phyloP scores from a whole-genome alignment of 1,284 basidiomycete genomes.

The Irpex lacteus region DNA sequence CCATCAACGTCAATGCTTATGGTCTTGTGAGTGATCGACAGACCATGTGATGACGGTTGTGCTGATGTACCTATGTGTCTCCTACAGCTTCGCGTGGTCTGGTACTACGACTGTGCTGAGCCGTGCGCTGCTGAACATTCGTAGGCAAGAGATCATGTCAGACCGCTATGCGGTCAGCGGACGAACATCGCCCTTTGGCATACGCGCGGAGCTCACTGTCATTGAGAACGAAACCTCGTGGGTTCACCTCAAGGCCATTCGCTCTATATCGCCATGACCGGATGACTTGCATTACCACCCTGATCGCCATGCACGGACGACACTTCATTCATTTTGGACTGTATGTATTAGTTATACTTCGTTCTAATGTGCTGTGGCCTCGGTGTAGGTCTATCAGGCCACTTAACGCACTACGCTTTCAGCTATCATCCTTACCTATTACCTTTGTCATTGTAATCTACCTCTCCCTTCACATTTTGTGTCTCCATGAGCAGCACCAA shows the following conservation, averaged over 20 bases:
- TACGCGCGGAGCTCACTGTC: constrained; percentile 1
- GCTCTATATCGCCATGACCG: neutral
- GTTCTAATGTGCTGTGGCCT: no score
- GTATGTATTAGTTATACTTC: neutral
- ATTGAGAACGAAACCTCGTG: constrained; percentile 2
- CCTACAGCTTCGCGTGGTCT: constrained; percentile 25
- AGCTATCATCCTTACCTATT: no score
- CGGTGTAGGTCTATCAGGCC: no score
- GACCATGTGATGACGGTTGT: neutral
- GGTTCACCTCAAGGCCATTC: neutral
- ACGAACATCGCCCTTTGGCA: constrained; percentile 12
- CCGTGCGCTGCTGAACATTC: constrained; percentile 17
- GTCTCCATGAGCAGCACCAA: no score
- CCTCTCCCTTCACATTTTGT: no score
- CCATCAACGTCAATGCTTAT: constrained; percentile 24
- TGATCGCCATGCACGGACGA: no score
- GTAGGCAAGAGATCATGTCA: constrained; percentile 12
- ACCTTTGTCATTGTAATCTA: no score
- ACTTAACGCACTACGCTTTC: no score
- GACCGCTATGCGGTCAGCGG: constrained; percentile 2
- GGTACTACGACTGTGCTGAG: constrained; percentile 17
- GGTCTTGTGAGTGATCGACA: constrained; percentile 22
- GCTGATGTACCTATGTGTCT: neutral
- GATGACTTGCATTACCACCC: neutral
- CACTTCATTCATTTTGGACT: neutral